Evolutionary conservation across 768 basidiomycete genomes (phyloP).

Genomic region (Boletus subcaerulescens): DNA sequence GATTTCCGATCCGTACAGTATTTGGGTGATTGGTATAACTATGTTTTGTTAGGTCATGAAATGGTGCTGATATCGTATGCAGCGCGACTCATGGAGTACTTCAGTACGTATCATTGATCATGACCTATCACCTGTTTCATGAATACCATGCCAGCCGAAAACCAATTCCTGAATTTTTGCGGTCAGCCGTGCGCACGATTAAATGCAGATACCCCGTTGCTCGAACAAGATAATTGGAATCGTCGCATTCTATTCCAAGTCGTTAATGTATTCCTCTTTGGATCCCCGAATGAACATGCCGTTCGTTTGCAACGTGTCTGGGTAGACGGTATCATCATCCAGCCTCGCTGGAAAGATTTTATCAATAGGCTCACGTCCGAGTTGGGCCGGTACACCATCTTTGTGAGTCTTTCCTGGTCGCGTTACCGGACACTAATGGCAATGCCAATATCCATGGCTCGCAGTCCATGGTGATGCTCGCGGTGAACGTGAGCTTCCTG

Average conservation of each 20-base stretch:
- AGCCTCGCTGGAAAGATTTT: conserved; percentile 13
- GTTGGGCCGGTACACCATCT: conserved; percentile 9
- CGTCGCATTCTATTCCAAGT: no score
- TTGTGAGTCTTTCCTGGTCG: conserved; percentile 1
- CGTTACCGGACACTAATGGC: not conserved
- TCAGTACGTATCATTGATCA: conserved; percentile 4
- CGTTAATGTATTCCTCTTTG: no score
- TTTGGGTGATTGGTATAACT: conserved; percentile 17
- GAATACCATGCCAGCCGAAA: no score
- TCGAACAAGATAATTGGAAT: no score
- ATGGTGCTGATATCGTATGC: not conserved
- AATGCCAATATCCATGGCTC: not conserved
- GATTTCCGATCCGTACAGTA: not conserved
- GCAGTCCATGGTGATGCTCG: conserved; percentile 19
- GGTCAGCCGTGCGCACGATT: no score
- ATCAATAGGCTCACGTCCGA: conserved; percentile 4
- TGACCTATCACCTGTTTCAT: not conserved
- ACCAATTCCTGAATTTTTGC: no score
- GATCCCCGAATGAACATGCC: conserved; percentile 6
- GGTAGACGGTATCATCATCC: conserved; percentile 8
- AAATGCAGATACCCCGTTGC: no score
- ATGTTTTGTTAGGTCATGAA: not conserved
- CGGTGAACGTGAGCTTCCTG: conserved; percentile 14
- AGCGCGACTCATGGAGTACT: conserved; percentile 12
- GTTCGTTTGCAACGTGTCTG: conserved; percentile 12